Evolutionary conservation across 2,329 filamentous ascomycete species (phyloP), one percentile per base, ranked within the genome.

Genomic region (Calonectria hongkongensis): DNA sequence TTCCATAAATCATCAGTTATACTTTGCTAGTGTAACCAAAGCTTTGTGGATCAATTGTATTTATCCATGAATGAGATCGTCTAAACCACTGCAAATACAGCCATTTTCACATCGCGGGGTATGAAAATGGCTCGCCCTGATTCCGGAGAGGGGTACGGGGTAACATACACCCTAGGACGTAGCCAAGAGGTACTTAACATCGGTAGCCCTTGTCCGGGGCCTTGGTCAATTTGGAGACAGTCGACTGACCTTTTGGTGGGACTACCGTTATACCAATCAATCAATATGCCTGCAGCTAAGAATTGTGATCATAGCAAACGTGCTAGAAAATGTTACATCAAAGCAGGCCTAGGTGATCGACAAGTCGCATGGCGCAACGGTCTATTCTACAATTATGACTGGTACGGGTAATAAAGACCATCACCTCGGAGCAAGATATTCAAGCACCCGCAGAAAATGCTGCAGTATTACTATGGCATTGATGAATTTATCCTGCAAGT

Each of bases 1-100:
- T 25, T 21, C 6, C n/a, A 10, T 15, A 13, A 33, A 4, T 2
- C 9, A 41, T 12, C 39, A 16, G 4, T 25, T 36, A 41, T 28
- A 6, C 21, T 27, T 13, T 41, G 8, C 21, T 12, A 27, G 21
- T 7, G 16, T 21, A 9, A 21, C 36, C 54, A 60, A 41, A 39
- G 36, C 39, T 41, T 60, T 13, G 36, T 10, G 9, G 54, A 41
- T 60, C 54, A 25, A 25, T 10, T 60, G n/a, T 8, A 60, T 60
- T 60, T 60, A 41, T 60, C 54, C 54, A 60, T 41, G 54, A 60
- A 60, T 41, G 33, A 16, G 33, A 60, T 28, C 15, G n/a, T 18
- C n/a, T 41, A 4, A 39, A 39, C 36, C 21, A 39, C n/a, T 16
- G 33, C 33, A 16, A 41, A n/a, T 7, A 60, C 25, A 13, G 15